phyloP scores from a whole-genome alignment of 192 early-diverging fungal genomes.

The Entomortierella beljakovae region DNA sequence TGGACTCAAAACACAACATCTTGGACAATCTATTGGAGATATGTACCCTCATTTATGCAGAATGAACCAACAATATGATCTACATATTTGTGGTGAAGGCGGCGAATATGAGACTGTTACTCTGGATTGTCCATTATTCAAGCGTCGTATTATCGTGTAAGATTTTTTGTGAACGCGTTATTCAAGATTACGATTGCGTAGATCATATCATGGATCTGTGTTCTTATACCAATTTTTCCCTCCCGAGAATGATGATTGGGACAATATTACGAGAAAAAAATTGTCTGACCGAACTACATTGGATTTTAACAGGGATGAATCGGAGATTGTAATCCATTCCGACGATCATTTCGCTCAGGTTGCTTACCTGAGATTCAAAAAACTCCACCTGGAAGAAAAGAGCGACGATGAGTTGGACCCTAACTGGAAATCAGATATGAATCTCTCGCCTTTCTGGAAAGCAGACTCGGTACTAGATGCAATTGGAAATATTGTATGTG shows the following conservation, averaged over 20 bases:
- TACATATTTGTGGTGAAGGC: constrained; percentile 96
- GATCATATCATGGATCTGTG: neutral
- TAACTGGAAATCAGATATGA: constrained; percentile 37
- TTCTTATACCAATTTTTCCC: neutral
- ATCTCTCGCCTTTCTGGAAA: constrained; percentile 35
- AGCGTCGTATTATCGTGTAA: constrained; percentile 84
- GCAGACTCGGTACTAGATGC: constrained; percentile 29
- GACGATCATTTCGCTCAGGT: constrained; percentile 88
- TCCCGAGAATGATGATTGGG: neutral
- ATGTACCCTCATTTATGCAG: constrained; percentile 81
- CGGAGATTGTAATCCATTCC: constrained; percentile 79
- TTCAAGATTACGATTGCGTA: neutral
- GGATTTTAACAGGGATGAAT: constrained; percentile 69
- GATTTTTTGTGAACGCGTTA: constrained; percentile 22
- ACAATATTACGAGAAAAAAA: neutral
- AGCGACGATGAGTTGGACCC: constrained; percentile 38
- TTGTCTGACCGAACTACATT: neutral
- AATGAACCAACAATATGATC: constrained; percentile 80
- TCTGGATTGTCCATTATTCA: constrained; percentile 93
- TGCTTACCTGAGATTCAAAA: constrained; percentile 79
- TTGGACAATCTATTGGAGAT: constrained; percentile 83
- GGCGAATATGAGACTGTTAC: constrained; percentile 98
- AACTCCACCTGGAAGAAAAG: constrained; percentile 79
- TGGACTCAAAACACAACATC: constrained; percentile 76
- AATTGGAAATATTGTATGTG: constrained; percentile 20